Conservation (phyloP, 2,329 filamentous ascomycete species). For the Cryoendolithus antarcticus region DNA sequence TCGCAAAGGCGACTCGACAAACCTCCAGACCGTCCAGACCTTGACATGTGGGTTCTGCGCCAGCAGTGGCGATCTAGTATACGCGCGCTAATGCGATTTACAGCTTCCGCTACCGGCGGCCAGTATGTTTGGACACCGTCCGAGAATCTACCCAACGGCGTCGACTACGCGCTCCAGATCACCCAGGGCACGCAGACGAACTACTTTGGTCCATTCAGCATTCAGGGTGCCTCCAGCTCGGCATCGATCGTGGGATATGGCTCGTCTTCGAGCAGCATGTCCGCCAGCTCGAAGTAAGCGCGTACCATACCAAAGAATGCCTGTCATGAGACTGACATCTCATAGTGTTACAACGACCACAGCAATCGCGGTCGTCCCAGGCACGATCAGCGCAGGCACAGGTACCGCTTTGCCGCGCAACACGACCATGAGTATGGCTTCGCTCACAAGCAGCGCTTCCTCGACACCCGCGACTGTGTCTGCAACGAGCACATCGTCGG, state of each 20-base stretch:
- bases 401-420: slow-evolving; percentile 16
- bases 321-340: neutral
- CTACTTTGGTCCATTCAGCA: slow-evolving; percentile 42
- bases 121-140: slow-evolving; percentile 38
- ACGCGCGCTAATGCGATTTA: neutral
- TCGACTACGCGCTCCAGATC: slow-evolving; percentile 49
- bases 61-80: neutral
- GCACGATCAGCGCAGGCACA: slow-evolving; percentile 10
- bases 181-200: slow-evolving; percentile 39
- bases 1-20: slow-evolving; percentile 36
- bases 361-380: slow-evolving; percentile 5
- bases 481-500: slow-evolving; percentile 5
- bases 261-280: slow-evolving; percentile 11
- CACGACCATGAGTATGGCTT: slow-evolving; percentile 16
- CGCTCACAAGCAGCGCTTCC: slow-evolving; percentile 10
- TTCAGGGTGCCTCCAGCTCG: slow-evolving; percentile 23
- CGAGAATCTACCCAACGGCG: slow-evolving; percentile 28
- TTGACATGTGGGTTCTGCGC: slow-evolving; percentile 11
- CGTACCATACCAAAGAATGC: neutral
- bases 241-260: slow-evolving; percentile 16
- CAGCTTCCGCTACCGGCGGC: slow-evolving; percentile 8
- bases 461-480: slow-evolving; percentile 3
- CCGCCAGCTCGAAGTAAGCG: slow-evolving; percentile 5
- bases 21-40: slow-evolving; percentile 38
- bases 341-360: slow-evolving; percentile 9